Percentiles rank a stretch among this genome's conserved stretches.
Evolutionary conservation across 2,329 filamentous ascomycete species (phyloP).

Genomic region (Trichoderma arundinaceum): DNA sequence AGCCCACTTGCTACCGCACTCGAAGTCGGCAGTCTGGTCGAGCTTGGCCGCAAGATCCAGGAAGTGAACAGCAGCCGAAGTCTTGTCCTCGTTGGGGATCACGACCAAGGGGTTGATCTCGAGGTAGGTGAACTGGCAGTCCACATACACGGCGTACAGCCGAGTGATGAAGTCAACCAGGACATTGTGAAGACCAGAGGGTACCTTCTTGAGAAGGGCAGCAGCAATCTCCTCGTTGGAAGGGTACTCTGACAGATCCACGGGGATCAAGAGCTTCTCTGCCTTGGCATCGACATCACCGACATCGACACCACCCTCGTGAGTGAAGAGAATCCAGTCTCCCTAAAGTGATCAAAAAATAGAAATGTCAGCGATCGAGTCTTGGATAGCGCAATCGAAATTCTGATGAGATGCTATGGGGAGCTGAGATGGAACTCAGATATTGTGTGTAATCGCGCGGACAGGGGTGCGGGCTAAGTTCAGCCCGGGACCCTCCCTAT

Average conservation of each 20-base stretch:
- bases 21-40: constrained; percentile 98
- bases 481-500: constrained; percentile 39
- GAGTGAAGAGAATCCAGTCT: constrained; percentile 99
- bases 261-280: constrained; percentile 96
- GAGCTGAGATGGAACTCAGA: constrained; percentile 3
- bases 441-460: constrained; percentile 23
- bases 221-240: constrained; percentile 93
- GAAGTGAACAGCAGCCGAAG: constrained; percentile 95
- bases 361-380: constrained; percentile 35
- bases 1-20: constrained; percentile 99
- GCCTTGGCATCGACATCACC: constrained; percentile 99
- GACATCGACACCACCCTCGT: constrained; percentile 99
- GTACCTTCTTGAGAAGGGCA: constrained; percentile 88
- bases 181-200: constrained; percentile 94
- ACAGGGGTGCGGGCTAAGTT: constrained; percentile 29
- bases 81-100: constrained; percentile 90
- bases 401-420: background rate
- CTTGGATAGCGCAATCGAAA: background rate
- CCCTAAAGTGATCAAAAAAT: constrained; percentile 63
- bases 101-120: constrained; percentile 99
- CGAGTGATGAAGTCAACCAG: constrained; percentile 99
- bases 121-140: constrained; percentile 99
- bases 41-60: constrained; percentile 98
- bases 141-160: constrained; percentile 97
- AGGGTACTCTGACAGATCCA: constrained; percentile 92